Evolutionary conservation across 2,329 filamentous ascomycete species (phyloP), one percentile per base, ranked within the genome.

Genomic region (Amauroascus verrucosus): DNA sequence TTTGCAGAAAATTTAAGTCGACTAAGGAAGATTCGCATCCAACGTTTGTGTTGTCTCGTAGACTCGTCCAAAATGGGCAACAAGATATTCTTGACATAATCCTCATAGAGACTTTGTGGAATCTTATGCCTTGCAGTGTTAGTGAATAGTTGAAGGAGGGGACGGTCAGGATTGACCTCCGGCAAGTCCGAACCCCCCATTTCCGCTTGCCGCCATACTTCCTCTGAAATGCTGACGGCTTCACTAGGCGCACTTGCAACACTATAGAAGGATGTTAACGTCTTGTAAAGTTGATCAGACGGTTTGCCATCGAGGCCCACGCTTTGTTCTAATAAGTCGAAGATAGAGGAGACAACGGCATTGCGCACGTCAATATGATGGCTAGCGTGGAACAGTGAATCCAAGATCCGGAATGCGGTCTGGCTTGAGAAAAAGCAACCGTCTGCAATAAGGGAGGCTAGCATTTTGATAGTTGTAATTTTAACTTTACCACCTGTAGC

Each of bases 381-480:
- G 9, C 35, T 51, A 7, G 37, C 18, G 9, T 32, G 22, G 47
- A 60, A 57, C 4, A 61, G 16, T 3, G 45, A 20, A 9, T 55
- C 20, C 4, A 62, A 40, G 16, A 57, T 51, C 4, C 49, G 24
- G 2, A 57, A 8, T 5, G 28, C 33, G 8, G 38, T 50, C 6
- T 24, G 30, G 4, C 47, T 40, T 4, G 58, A 50, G 5, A 59
- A 32, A 26, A 58, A 59, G 35, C 48, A 24, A n/a, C 53, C 51
- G 2, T 57, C 40, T 4, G 41, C 37, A 32, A 61, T 45, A 0
- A 58, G 35, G 14, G 57, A 46, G 3, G 54, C 54, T 2, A 62
- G 40, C 54, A 60, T 52, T 40, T 62, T 62, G 18, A 58, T 51
- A 1, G 60, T 59, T 5, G 58, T 57, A 13, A 61, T 56, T 22